These are phyloP conservation scores for Dacryopinax spathularia DNA, from an alignment of 768 basidiomycete genomes.

Conservation along the genomic window DNA sequence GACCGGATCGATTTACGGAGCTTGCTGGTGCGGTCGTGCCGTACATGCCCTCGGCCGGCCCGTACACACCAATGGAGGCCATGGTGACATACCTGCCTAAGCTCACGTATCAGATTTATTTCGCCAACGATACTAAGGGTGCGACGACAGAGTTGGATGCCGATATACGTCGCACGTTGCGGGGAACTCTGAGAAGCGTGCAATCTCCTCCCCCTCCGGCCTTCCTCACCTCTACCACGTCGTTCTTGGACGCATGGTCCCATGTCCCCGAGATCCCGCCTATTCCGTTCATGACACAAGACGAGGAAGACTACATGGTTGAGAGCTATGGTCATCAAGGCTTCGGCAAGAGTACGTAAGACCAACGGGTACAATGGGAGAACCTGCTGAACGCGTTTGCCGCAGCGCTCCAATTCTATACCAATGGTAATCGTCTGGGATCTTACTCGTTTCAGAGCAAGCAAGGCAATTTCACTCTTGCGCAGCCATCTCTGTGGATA, in stretches of 20 bases:
- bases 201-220: slow-evolving; percentile 40
- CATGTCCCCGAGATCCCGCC: slow-evolving; percentile 36
- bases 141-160: slow-evolving; percentile 41
- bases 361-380: not conserved
- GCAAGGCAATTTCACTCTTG: slow-evolving; percentile 33
- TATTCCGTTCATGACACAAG: slow-evolving; percentile 42
- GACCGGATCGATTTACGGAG: slow-evolving; percentile 48
- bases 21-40: slow-evolving; percentile 49
- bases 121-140: slow-evolving; percentile 33
- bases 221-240: slow-evolving; percentile 38
- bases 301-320: slow-evolving; percentile 59
- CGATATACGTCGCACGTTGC: slow-evolving; percentile 43
- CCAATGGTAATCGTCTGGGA: slow-evolving; percentile 30
- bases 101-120: slow-evolving; percentile 51
- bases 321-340: slow-evolving; percentile 45
- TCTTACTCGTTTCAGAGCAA: slow-evolving; percentile 27
- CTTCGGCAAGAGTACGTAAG: slow-evolving; percentile 43
- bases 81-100: slow-evolving; percentile 34
- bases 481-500: slow-evolving; percentile 30
- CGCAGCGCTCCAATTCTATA: slow-evolving; percentile 54
- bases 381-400: not conserved
- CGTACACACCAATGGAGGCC: slow-evolving; percentile 34
- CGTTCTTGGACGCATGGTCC: slow-evolving; percentile 38
- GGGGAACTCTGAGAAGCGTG: slow-evolving; percentile 40
- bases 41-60: slow-evolving; percentile 45